A percentile compares a stretch with the other conserved stretches of the same genome.
These are phyloP conservation scores for cucumber (Cucumis sativus) DNA, from an alignment of 306 rosid genomes.

Conservation along the genomic window DNA sequence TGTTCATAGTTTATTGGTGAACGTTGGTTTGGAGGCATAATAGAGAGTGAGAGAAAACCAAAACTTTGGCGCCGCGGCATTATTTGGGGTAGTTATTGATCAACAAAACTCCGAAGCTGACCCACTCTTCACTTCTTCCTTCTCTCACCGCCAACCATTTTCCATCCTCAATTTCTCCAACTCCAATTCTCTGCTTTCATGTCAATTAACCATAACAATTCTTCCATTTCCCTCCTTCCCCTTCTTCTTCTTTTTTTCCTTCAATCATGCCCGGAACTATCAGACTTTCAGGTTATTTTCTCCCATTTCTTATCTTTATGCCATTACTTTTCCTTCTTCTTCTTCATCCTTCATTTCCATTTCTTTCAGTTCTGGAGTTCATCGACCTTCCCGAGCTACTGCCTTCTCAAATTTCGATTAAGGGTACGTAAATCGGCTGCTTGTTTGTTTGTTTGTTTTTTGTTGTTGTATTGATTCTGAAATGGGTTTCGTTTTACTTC, in stretches of 20 bases:
- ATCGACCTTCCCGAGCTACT: conserved; percentile 40
- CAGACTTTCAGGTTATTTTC: conserved; percentile 58
- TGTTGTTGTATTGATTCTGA: neutral
- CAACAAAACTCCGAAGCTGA: neutral
- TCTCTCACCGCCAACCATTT: conserved; percentile 5
- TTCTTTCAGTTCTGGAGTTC: conserved; percentile 49
- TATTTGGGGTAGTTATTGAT: neutral
- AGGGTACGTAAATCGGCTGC: conserved; percentile 27
- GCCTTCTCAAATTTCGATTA: conserved; percentile 43
- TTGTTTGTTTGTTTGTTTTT: neutral
- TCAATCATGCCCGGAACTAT: conserved; percentile 86
- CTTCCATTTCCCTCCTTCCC: neutral
- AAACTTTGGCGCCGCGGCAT: neutral
- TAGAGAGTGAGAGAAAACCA: neutral
- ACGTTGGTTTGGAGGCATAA: too few relatives aligned
- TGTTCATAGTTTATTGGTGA: too few relatives aligned
- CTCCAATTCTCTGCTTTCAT: neutral
- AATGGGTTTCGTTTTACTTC: conserved; percentile 20
- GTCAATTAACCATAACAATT: neutral
- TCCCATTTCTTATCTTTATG: conserved; percentile 3
- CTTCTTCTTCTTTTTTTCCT: conserved; percentile 1
- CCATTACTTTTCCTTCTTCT: conserved; percentile 11
- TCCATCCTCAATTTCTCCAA: neutral
- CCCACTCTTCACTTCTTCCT: neutral
- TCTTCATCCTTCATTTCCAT: conserved; percentile 8